Evolutionary conservation across 495 filamentous ascomycete species (phyloP), one percentile per base, ranked within the genome.

Genomic region (Penicillium argentinense): DNA sequence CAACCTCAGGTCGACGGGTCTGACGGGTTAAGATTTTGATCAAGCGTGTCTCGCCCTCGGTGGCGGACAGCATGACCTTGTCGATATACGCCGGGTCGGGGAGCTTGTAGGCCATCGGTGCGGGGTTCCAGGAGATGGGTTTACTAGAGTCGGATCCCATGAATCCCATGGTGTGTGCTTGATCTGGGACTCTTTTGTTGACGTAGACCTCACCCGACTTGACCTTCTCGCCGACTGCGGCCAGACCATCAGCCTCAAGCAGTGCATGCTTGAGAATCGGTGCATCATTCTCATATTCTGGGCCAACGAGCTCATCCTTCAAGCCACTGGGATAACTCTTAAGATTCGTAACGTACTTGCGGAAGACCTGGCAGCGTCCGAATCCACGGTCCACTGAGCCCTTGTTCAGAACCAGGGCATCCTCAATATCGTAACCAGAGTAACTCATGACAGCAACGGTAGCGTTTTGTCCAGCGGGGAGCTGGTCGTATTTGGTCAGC

Each of bases 381-480:
- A 97, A 97, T 5, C 93, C 95, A 51, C 93, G 80, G 61, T 99
- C 93, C 29, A 85, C 83, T 1, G 89, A 96, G 21, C 89, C 89
- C 72, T 96, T 96, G 76, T 97, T 99, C 45, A 99, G 61, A 2
- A 99, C 91, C 4, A 99, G 76, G 11, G 93, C 95, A 75, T 99
- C 93, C 75, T 99, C 93, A 59, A 97, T 97, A 82, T 99, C 95
- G 67, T 99, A 99, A 11, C 93, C 93, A 3, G 91, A 96, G 66
- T 95, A 99, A 54, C 89, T 95, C 95, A 97, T 97, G 56, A 99
- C 95, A 7, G 93, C 93, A 24, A 99, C 93, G 8, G 87, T 95
- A 2, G 95, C 95, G 47, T 95, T 96, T 55, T 99, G 93, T 2
- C 93, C 93, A 16, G 93, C 93, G 1, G 93, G 93, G 4, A 99